These are phyloP conservation scores for Prunus padus DNA, from an alignment of 306 rosid genomes.

Conservation along the genomic window DNA sequence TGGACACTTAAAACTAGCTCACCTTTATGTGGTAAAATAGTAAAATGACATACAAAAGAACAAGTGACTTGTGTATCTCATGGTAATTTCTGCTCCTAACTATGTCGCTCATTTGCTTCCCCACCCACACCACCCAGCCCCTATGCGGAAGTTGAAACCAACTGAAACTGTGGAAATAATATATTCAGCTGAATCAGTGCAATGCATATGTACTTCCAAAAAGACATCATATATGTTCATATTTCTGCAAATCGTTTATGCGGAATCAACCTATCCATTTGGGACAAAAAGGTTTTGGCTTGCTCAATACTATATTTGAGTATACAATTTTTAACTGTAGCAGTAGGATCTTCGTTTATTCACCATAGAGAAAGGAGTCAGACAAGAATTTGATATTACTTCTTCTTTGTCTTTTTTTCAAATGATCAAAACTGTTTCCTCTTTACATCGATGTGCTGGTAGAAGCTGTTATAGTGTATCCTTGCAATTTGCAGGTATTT, in stretches of 20 bases:
- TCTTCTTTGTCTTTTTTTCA: background rate
- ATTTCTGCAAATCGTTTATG: background rate
- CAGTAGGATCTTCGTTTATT: background rate
- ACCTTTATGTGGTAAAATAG: background rate
- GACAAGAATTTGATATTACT: background rate
- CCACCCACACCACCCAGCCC: background rate
- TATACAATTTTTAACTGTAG: background rate
- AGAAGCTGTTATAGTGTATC: background rate
- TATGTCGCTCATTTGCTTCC: background rate
- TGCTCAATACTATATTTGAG: background rate
- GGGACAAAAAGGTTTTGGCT: background rate
- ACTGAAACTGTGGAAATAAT: background rate
- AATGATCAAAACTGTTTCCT: background rate
- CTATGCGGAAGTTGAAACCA: background rate
- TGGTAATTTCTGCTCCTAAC: background rate
- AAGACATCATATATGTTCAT: background rate
- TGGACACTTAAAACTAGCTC: background rate
- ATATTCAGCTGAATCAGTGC: background rate
- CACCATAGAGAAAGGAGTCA: background rate
- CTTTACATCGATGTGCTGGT: background rate
- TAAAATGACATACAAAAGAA: background rate
- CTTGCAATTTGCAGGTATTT: constrained; percentile 55
- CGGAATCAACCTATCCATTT: background rate
- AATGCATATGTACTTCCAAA: background rate
- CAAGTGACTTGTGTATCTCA: background rate